Conservation (phyloP, 176 grass and related monocot genomes). For the Hordeum marinum region DNA sequence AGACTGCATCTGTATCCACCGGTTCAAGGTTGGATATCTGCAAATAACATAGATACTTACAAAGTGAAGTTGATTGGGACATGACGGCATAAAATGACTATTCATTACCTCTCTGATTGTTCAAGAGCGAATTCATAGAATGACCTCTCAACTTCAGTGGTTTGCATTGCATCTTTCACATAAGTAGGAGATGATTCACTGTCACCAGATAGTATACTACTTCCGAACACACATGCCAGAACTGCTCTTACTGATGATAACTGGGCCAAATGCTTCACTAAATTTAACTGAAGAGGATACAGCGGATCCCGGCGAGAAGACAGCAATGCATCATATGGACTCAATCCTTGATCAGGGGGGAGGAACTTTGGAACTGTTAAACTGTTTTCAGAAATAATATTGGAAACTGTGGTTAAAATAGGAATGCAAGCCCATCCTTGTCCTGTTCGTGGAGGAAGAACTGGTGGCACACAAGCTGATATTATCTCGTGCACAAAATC, state of each 20-base stretch:
- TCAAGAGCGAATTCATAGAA: constrained; percentile 98
- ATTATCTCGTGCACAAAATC: constrained; percentile 97
- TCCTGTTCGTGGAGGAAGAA: constrained; percentile 79
- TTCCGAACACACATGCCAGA: constrained; percentile 93
- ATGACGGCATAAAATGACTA: constrained; percentile 18
- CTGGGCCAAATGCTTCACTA: constrained; percentile 80
- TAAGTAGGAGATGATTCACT: constrained; percentile 53
- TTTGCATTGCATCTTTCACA: constrained; percentile 43
- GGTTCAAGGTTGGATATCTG: constrained; percentile 90
- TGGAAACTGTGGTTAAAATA: constrained; percentile 50
- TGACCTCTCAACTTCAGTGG: constrained; percentile 66
- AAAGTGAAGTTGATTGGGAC: constrained; percentile 3
- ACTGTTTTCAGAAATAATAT: constrained; percentile 38
- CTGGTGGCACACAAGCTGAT: constrained; percentile 90
- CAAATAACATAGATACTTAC: constrained; percentile 30
- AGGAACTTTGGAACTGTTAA: constrained; percentile 25
- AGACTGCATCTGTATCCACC: constrained; percentile 99
- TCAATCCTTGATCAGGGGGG: constrained; percentile 45
- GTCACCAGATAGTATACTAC: constrained; percentile 71
- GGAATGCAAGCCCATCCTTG: constrained; percentile 97
- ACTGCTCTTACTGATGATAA: constrained; percentile 89
- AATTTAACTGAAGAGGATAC: constrained; percentile 84
- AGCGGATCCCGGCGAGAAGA: constrained; percentile 53
- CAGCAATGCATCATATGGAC: constrained; percentile 36
- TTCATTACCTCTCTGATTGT: constrained; percentile 83